These are phyloP conservation scores for Drechslerella stenobrocha DNA, from an alignment of 2,329 filamentous ascomycete genomes.

Conservation along the genomic window DNA sequence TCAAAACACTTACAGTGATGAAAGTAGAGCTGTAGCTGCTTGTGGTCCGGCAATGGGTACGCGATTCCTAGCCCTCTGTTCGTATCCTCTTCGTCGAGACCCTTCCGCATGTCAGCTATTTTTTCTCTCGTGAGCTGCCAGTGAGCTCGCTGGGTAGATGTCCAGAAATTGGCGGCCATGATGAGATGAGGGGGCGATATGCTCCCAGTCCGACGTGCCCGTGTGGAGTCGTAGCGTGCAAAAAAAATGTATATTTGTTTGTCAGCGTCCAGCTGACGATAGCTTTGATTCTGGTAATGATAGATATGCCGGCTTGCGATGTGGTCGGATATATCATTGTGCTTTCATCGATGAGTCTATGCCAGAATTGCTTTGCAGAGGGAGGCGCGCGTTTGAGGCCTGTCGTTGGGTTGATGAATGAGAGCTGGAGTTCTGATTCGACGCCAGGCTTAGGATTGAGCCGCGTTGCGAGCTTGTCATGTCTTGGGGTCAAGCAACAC, in stretches of 20 bases:
- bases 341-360: too few relatives aligned
- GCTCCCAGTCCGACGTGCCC: background rate
- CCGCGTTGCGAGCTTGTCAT: background rate
- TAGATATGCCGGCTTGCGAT: too few relatives aligned
- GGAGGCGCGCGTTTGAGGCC: too few relatives aligned
- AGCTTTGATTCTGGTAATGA: too few relatives aligned
- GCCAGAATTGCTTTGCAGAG: too few relatives aligned
- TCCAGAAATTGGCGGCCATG: conserved; percentile 97
- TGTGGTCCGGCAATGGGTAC: conserved; percentile 78
- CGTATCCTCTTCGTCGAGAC: conserved; percentile 75
- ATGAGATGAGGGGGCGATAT: background rate
- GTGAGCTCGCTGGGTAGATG: conserved; percentile 83
- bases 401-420: background rate
- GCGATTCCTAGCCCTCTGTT: conserved; percentile 67
- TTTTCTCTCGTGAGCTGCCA: conserved; percentile 89
- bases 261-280: too few relatives aligned
- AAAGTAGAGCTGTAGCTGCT: conserved; percentile 87
- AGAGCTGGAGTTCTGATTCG: background rate
- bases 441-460: background rate
- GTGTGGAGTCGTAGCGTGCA: too few relatives aligned
- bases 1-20: conserved; percentile 71
- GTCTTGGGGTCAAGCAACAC: background rate
- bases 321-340: too few relatives aligned
- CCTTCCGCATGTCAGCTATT: conserved; percentile 72
- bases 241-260: too few relatives aligned